These are phyloP conservation scores for Begonia fuchsioides DNA, from an alignment of 306 rosid species.

Conservation along the genomic window DNA sequence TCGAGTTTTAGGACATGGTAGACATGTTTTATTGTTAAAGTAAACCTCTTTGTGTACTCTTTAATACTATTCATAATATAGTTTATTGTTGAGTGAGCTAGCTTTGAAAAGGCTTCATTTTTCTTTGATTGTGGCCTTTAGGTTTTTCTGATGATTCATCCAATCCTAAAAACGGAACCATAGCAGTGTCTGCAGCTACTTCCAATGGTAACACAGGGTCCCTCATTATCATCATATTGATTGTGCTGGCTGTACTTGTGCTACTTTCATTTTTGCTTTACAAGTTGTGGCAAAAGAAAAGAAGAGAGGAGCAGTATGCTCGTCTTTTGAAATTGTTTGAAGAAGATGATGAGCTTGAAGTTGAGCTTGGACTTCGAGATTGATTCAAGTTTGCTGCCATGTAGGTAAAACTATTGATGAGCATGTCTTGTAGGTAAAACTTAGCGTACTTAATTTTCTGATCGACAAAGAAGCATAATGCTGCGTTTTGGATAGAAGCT, in stretches of 20 bases:
- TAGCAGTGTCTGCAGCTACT: slow-evolving; percentile 11
- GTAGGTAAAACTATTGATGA: slow-evolving; percentile 14
- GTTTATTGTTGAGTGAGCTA: background rate
- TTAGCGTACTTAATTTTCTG: too few species aligned
- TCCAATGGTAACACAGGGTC: slow-evolving; percentile 20
- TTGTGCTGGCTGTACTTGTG: slow-evolving; percentile 23
- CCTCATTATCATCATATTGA: slow-evolving; percentile 18
- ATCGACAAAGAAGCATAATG: too few species aligned
- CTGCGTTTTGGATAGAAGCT: too few species aligned
- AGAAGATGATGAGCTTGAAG: slow-evolving; percentile 76
- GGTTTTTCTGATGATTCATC: slow-evolving; percentile 36
- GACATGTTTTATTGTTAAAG: too few species aligned
- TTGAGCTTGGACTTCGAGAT: slow-evolving; percentile 76
- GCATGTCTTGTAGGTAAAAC: too few species aligned
- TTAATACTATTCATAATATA: too few species aligned
- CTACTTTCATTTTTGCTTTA: slow-evolving; percentile 33
- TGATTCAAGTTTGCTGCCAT: slow-evolving; percentile 14
- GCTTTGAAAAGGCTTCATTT: background rate
- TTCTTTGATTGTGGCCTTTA: slow-evolving; percentile 12
- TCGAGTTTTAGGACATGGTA: too few species aligned
- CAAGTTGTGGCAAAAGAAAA: slow-evolving; percentile 69
- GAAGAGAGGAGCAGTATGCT: slow-evolving; percentile 69
- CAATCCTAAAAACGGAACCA: slow-evolving; percentile 17
- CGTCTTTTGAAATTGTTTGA: slow-evolving; percentile 71
- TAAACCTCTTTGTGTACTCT: too few species aligned